Evolutionary conservation across 2,329 filamentous ascomycete genomes (phyloP), one percentile per base, ranked within the genome.

Genomic region (Coniella lustricola): DNA sequence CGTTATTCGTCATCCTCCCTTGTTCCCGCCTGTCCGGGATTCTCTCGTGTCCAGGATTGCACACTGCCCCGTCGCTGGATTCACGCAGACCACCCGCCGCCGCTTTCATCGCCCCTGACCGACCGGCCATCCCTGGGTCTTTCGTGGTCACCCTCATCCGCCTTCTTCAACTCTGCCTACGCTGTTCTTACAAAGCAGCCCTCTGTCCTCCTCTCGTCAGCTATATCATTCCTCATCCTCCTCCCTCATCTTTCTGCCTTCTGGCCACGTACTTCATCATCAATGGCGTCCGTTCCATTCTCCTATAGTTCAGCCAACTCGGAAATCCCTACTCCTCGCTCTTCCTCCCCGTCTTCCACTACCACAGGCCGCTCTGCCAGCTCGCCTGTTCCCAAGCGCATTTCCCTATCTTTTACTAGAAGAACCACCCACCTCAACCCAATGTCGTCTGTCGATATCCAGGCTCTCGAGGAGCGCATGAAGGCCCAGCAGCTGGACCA

Each of bases 401-500:
- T 73, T 56, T 75, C 73, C 58, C 62, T 74, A 52, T 76, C 69
- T 48, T 60, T 71, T 51, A 22, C 36, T 67, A 70, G 75, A 56
- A 71, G 72, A 51, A 68, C 76, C 55, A 73, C 74, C 45, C 64
- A 71, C 54, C 68, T 74, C 54, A 77, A 80, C 59, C 76, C 76
- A 55, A 71, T 79, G 69, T 74, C 75, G 55, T 67, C 73, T 46
- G 67, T 82, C 60, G 76, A 83, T 62, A 67, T 81, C 51, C 55
- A 67, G 37, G 72, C 74, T 56, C 76, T 82, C 54, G 75, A 81
- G 67, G 70, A 79, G 57, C 67, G 72, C 55, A 79, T 83, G 74
- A 80, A 76, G 60, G 74, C 77, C 69, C 71, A 79, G 48, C 67
- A 74, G 48, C 73, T 82, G 44, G 79, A 83, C 59, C 74, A 78